These are phyloP conservation scores for Penicillium sp. DNA, from an alignment of 2,329 filamentous ascomycete genomes.

Conservation along the genomic window DNA sequence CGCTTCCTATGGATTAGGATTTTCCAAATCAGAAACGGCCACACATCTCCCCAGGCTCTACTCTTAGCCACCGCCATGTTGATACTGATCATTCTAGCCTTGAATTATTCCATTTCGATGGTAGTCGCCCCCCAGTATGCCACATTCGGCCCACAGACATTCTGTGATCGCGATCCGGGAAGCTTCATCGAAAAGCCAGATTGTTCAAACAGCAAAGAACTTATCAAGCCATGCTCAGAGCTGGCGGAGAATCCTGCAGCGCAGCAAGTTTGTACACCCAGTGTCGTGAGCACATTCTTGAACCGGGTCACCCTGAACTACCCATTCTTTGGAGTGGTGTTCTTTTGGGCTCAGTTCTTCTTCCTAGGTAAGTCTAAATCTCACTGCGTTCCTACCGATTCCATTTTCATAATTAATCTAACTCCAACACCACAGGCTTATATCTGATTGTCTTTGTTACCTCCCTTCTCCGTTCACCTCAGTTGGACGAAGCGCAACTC, in stretches of 20 bases:
- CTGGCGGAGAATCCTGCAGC: slow-evolving; percentile 67
- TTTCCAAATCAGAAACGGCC: slow-evolving; percentile 84
- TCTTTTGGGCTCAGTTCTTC: slow-evolving; percentile 94
- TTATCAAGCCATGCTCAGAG: slow-evolving; percentile 81
- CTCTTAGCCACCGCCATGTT: slow-evolving; percentile 88
- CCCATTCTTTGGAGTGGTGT: slow-evolving; percentile 87
- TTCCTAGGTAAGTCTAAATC: slow-evolving; percentile 62
- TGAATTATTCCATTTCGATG: slow-evolving; percentile 92
- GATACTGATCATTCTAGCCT: slow-evolving; percentile 81
- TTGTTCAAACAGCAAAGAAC: slow-evolving; percentile 64
- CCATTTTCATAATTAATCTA: neutral
- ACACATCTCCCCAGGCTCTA: slow-evolving; percentile 87
- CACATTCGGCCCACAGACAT: slow-evolving; percentile 90
- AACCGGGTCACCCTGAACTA: slow-evolving; percentile 92
- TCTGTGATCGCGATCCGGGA: slow-evolving; percentile 71
- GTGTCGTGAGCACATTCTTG: slow-evolving; percentile 85
- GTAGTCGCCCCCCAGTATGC: slow-evolving; percentile 94
- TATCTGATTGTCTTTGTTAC: slow-evolving; percentile 80
- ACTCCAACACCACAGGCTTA: slow-evolving; percentile 46
- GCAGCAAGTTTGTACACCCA: slow-evolving; percentile 81
- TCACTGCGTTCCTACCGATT: neutral
- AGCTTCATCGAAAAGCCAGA: slow-evolving; percentile 67
- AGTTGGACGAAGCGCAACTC: slow-evolving; percentile 69
- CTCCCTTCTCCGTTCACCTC: slow-evolving; percentile 75
- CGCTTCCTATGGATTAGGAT: slow-evolving; percentile 94